A percentile compares a stretch with the other conserved stretches of the same genome.
Conservation (phyloP, 164 flowering plant genomes). For the Hamamelis virginiana region DNA sequence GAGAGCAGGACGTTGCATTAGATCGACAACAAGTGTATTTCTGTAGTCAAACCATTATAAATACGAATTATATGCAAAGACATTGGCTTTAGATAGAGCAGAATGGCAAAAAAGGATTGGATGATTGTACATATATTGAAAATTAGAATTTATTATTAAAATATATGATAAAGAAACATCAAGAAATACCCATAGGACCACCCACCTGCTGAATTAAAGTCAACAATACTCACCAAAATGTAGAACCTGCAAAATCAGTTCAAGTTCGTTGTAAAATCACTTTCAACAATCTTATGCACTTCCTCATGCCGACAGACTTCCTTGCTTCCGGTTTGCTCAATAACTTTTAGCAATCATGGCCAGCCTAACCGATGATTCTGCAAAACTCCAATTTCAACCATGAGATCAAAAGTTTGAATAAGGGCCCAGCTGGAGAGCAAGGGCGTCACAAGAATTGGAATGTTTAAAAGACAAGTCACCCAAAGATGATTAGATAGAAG, state of each 20-base stretch:
- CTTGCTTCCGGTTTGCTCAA: slow-evolving; percentile 28
- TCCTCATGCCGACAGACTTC: slow-evolving; percentile 27
- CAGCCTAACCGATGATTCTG: slow-evolving; percentile 17
- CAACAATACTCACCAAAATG: slow-evolving; percentile 12
- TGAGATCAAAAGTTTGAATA: slow-evolving; percentile 23
- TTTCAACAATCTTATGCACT: slow-evolving; percentile 25
- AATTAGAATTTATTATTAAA: background rate
- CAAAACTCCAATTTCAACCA: slow-evolving; percentile 20
- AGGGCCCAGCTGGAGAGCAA: slow-evolving; percentile 19
- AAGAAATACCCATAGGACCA: slow-evolving; percentile 1
- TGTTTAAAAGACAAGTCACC: slow-evolving; percentile 38
- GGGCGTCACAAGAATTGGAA: slow-evolving; percentile 12
- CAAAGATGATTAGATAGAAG: slow-evolving; percentile 21
- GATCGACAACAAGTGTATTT: background rate
- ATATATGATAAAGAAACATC: background rate
- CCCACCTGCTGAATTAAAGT: slow-evolving; percentile 20
- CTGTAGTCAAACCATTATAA: background rate
- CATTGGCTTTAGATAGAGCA: background rate
- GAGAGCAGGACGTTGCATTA: background rate
- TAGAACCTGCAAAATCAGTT: slow-evolving; percentile 19
- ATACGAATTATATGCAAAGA: background rate
- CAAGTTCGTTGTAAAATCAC: slow-evolving; percentile 26
- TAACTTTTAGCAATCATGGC: slow-evolving; percentile 31
- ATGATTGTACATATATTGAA: background rate
- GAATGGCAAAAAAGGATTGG: background rate